These are phyloP conservation scores for Oryza punctata DNA, from an alignment of 176 grass and related monocot genomes.

Conservation along the genomic window DNA sequence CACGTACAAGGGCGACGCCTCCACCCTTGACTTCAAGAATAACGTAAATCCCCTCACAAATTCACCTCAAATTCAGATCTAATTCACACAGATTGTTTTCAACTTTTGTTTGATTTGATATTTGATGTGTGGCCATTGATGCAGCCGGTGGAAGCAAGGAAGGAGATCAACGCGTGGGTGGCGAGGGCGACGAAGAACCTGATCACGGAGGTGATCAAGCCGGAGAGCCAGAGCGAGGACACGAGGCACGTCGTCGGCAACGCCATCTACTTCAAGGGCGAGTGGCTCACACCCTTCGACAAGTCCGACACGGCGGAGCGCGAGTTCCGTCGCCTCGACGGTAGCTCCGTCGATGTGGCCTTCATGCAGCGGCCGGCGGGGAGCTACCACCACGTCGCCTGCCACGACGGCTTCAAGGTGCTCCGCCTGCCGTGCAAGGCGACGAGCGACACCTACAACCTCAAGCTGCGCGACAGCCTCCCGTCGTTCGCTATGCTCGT, in stretches of 20 bases:
- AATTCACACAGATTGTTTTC: too few species aligned
- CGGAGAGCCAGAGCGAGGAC: background rate
- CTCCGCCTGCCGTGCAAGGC: constrained; percentile 21
- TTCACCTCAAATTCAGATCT: too few species aligned
- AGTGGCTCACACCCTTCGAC: constrained; percentile 31
- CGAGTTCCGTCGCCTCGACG: constrained; percentile 33
- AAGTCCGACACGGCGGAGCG: background rate
- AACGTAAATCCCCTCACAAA: too few species aligned
- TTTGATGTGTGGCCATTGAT: too few species aligned
- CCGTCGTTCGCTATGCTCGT: constrained; percentile 42
- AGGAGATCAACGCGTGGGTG: constrained; percentile 40
- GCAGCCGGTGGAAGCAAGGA: constrained; percentile 11
- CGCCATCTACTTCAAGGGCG: constrained; percentile 49
- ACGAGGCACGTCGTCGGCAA: constrained; percentile 38
- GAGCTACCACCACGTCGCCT: constrained; percentile 2
- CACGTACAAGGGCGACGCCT: background rate
- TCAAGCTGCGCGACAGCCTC: background rate
- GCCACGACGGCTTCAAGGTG: constrained; percentile 33
- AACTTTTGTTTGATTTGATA: too few species aligned
- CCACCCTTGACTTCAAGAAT: constrained; percentile 6
- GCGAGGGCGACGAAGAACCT: constrained; percentile 12
- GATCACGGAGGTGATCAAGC: constrained; percentile 23
- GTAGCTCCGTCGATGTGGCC: background rate
- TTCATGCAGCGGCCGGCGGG: constrained; percentile 24
- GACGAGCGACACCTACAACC: background rate